Base-by-base conservation (phyloP, 176 grass and related monocot genomes). In the Aegilops bicornis region DNA sequence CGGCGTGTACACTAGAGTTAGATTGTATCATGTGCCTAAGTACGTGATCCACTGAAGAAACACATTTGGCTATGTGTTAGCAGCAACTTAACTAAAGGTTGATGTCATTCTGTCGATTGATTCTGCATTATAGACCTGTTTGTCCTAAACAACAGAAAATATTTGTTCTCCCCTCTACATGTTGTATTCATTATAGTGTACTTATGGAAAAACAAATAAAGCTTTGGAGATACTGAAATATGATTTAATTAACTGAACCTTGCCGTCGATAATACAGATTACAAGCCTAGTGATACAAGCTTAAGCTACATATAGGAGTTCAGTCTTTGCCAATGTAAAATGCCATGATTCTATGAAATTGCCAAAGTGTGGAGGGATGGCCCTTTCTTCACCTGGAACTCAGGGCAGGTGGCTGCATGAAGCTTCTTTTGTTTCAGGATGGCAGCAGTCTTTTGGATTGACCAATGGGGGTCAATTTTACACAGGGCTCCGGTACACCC, bases 301-400 rank as follows among this genome's bases (percentile, higher is more conserved):
- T 87, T 91, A 84, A 30, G 61, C 85, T 84, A 91, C 67, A 87
- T 75, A 79, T 79, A 56, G 10, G 65, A 87, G 89, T 87, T 31
- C 35, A 84, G 68, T 84, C 47, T 83, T 83, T 75, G 80, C 79
- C 71, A 87, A 35, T 66, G 79, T 48, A 86, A 75, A 86, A 75
- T 17, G 42, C 23, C 17, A 83, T 22, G 83, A 65, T 68, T 69
- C 61, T 69, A 33, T 30, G 66, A 84, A 86, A 65, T 39, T 20
- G 75, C 89, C 20, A 58, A 79, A 58, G 12, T 25, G 32, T 22
- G 19, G 47, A 35, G 67, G 66, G 22, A 73, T 74, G 45, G 72
- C 83, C 80, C 39, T 86, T 65, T 86, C 54, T 47, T 61, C 87
- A 86, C 83, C 64, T 82, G 74, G 77, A 79, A 54, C 40, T 81